Evolutionary conservation across 2,329 filamentous ascomycete genomes (phyloP).

Genomic region (Colletotrichum musae): DNA sequence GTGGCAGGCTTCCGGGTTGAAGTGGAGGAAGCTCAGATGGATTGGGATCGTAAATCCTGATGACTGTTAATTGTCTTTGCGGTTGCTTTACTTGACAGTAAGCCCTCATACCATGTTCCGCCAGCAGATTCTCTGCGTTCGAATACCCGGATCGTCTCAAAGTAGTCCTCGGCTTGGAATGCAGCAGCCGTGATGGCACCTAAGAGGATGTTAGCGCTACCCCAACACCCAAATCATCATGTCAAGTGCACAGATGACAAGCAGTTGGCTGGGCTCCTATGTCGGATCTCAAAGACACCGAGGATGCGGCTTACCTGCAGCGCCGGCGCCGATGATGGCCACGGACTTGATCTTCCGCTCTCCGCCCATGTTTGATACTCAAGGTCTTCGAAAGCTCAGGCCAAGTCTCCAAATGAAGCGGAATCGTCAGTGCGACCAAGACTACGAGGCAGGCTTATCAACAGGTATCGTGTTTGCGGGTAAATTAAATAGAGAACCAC

Average conservation of each 20-base stretch:
- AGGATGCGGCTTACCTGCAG: constrained; percentile 51
- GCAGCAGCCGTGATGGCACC: constrained; percentile 64
- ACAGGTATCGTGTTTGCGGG: not conserved
- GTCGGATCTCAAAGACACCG: too few species aligned
- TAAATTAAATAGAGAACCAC: constrained; percentile 9
- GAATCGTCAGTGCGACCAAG: not conserved
- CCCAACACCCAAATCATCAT: not conserved
- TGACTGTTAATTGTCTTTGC: not conserved
- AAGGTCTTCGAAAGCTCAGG: not conserved
- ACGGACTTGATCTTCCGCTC: constrained; percentile 54
- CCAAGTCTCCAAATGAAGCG: too few species aligned
- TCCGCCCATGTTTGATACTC: constrained; percentile 22
- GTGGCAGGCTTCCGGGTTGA: constrained; percentile 52
- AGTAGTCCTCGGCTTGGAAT: constrained; percentile 60
- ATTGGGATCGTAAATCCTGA: constrained; percentile 65
- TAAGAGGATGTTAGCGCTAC: constrained; percentile 40
- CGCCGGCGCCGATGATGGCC: constrained; percentile 60
- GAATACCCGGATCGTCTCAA: constrained; percentile 58
- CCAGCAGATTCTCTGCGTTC: constrained; percentile 59
- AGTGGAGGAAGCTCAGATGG: constrained; percentile 52
- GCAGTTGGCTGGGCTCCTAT: not conserved
- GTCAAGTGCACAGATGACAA: too few species aligned
- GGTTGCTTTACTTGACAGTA: too few species aligned
- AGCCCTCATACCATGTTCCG: constrained; percentile 58
- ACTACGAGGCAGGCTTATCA: not conserved